phyloP scores from a whole-genome alignment of 139 green algal genomes.

The Chlamydomonas incerta region DNA sequence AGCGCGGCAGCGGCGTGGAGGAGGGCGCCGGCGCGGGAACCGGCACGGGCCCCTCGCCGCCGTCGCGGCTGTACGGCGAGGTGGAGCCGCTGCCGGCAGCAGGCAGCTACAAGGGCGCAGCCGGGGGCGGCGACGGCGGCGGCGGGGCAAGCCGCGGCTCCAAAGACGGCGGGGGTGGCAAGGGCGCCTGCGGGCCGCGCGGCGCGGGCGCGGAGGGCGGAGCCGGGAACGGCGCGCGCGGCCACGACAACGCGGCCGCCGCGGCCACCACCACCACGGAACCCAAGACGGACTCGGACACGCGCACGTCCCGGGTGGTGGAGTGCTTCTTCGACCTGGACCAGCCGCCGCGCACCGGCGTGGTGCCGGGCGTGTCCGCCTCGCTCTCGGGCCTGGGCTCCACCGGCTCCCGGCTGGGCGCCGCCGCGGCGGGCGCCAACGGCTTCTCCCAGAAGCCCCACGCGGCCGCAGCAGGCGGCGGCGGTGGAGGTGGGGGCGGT shows the following conservation, averaged over 20 bases:
- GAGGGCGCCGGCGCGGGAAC: too few species aligned
- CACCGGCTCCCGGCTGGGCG: neutral
- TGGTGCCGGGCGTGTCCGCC: neutral
- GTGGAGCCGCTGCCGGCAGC: neutral
- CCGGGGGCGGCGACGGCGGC: neutral
- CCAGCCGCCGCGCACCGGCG: neutral
- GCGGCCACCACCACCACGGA: constrained; percentile 31
- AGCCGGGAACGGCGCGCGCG: too few species aligned
- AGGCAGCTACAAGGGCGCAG: constrained; percentile 21
- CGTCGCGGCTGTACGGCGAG: neutral
- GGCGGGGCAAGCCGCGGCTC: constrained; percentile 2
- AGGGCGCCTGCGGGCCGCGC: constrained; percentile 8
- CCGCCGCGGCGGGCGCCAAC: neutral
- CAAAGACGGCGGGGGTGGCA: constrained; percentile 23
- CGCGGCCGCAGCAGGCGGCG: neutral
- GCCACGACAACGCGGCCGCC: neutral
- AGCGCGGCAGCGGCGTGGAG: neutral
- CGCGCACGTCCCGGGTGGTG: constrained; percentile 15
- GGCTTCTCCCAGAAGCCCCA: too few species aligned
- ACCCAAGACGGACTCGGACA: constrained; percentile 41
- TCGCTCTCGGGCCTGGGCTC: constrained; percentile 31
- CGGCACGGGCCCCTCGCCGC: neutral
- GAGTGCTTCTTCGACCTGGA: constrained; percentile 37
- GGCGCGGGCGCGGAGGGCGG: neutral
- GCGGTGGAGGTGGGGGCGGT: too few species aligned